Evolutionary conservation across 2,329 filamentous ascomycete species (phyloP).

Genomic region (Talaromyces sp.): DNA sequence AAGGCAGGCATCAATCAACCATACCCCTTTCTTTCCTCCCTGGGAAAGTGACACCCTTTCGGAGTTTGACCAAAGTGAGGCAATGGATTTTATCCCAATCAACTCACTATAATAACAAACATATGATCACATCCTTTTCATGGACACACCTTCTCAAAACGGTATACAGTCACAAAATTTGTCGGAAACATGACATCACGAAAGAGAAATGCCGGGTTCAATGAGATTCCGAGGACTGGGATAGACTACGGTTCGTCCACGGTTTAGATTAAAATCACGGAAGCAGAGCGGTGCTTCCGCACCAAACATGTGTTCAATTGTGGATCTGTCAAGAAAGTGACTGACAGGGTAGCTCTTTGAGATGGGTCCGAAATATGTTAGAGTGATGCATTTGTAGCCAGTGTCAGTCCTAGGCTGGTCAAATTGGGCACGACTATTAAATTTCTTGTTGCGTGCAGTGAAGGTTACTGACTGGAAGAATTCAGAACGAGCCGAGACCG

Average conservation of each 20-base stretch:
- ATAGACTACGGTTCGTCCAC: neutral
- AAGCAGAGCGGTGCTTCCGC: conserved; percentile 7
- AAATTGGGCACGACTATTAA: neutral
- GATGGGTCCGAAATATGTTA: neutral
- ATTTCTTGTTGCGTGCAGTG: neutral
- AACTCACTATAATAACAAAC: no score
- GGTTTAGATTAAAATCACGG: neutral
- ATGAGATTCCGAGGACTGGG: neutral
- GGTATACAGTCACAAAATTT: neutral
- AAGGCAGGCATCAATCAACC: neutral
- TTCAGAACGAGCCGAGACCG: neutral
- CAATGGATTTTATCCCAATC: no score
- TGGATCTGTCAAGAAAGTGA: neutral
- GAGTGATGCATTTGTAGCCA: neutral
- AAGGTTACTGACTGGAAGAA: neutral
- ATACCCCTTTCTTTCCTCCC: neutral
- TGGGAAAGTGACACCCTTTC: neutral
- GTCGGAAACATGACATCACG: neutral
- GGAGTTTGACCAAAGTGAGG: neutral
- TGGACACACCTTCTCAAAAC: no score
- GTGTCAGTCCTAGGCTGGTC: neutral
- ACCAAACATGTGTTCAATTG: neutral
- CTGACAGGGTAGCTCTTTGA: neutral
- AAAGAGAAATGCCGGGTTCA: no score
- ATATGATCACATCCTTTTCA: no score